Percentiles rank a stretch among this genome's conserved stretches.
Evolutionary conservation across 2,329 filamentous ascomycete genomes (phyloP).

Genomic region (Colletotrichum sp.): DNA sequence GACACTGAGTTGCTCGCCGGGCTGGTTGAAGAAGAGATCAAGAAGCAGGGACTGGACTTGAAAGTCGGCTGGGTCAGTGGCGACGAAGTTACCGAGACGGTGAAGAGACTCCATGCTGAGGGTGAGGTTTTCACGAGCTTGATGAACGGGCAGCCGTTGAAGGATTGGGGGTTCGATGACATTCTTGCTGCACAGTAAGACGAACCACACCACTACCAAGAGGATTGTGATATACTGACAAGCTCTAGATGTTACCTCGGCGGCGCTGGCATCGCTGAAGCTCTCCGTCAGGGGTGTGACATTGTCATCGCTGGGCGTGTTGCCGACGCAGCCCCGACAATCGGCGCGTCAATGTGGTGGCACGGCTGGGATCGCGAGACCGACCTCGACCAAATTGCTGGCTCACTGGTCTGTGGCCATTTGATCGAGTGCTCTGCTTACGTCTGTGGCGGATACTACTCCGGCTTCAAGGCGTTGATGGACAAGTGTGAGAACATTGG

Average conservation of each 20-base stretch:
- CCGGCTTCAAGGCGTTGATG: constrained; percentile 47
- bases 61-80: constrained; percentile 42
- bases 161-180: constrained; percentile 27
- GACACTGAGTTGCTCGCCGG: constrained; percentile 38
- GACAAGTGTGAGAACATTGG: constrained; percentile 47
- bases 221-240: accelerated
- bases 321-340: constrained; percentile 55
- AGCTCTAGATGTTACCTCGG: constrained; percentile 21
- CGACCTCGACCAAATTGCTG: constrained; percentile 56
- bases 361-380: constrained; percentile 53
- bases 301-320: constrained; percentile 55
- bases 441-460: constrained; percentile 59
- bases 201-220: accelerated
- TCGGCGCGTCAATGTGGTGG: constrained; percentile 62
- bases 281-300: constrained; percentile 37
- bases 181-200: constrained; percentile 7
- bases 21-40: constrained; percentile 34
- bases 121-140: constrained; percentile 28
- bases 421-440: constrained; percentile 60
- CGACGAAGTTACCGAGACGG: constrained; percentile 37
- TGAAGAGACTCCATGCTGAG: constrained; percentile 22
- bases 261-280: constrained; percentile 21
- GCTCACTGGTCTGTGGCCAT: constrained; percentile 55
- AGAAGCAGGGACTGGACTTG: constrained; percentile 28
- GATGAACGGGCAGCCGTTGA: constrained; percentile 27